These are phyloP conservation scores for Glebionis coronaria DNA, from an alignment of 129 eudicot genomes.

Conservation along the genomic window DNA sequence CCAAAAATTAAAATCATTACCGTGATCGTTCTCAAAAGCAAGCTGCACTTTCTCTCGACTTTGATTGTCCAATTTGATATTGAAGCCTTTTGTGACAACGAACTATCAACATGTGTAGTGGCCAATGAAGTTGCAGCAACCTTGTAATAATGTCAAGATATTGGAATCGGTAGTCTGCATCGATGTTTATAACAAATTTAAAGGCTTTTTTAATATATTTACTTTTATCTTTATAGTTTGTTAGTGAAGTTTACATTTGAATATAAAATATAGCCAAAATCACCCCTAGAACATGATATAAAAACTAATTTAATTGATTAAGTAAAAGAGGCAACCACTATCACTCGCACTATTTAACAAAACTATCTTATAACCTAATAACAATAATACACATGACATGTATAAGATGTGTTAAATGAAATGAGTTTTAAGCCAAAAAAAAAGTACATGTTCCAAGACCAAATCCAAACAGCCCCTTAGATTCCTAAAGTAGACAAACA, in stretches of 20 bases:
- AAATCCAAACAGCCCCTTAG: too few species aligned
- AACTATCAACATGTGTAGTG: constrained; percentile 76
- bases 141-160: constrained; percentile 37
- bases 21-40: constrained; percentile 86
- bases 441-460: too few species aligned
- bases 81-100: constrained; percentile 76
- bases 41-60: constrained; percentile 79
- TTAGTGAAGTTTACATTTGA: constrained; percentile 5
- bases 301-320: too few species aligned
- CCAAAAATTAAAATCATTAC: constrained; percentile 11
- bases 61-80: constrained; percentile 86
- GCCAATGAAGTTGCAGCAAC: constrained; percentile 82
- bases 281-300: too few species aligned
- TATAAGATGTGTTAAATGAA: too few species aligned
- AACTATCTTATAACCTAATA: too few species aligned
- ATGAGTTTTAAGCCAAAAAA: too few species aligned
- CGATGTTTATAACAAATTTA: not conserved
- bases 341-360: too few species aligned
- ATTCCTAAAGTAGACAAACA: too few species aligned
- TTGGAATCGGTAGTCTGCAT: not conserved
- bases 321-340: too few species aligned
- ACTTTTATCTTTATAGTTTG: constrained; percentile 1
- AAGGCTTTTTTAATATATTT: not conserved
- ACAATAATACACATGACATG: too few species aligned
- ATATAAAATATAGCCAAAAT: not conserved